Evolutionary conservation across 257 asterid species (phyloP), one percentile per base, ranked within the genome.

Genomic region (Solanum gandarillasii): DNA sequence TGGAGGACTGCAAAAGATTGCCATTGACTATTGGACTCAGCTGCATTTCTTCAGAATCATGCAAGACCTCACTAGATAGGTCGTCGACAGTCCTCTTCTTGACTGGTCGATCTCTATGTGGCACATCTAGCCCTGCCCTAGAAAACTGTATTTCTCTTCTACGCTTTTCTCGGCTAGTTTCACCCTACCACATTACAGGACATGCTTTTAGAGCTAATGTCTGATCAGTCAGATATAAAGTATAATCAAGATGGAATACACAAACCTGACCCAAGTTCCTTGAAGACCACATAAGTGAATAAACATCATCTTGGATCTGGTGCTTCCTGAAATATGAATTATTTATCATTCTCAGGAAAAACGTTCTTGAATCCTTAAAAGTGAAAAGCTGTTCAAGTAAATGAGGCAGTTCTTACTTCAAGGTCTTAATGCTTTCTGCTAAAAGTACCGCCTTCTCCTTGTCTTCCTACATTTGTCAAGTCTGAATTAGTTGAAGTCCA

Each of bases 231-330:
- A 58, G 32, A 38, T 84, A 67, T 86, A 52, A 76, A 70, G 73
- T 12, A 86, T 35, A 25, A 78, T 83, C 38, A 13, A 36, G 23
- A 87, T 73, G 52, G 91, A 52, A 25, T 84, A 86, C 41, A 88
- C 93, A 89, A 85, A 95, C 99, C 98, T 94, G 98, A 25, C 98
- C 98, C 94, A 97, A 89, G 90, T 93, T 95, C 89, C 95, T 90
- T 12, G 99, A 95, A 88, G 99, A 97, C 95, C 94, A 91, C 98
- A 97, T 91, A 87, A 97, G 98, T 38, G 99, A 92, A 93, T 91
- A 93, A n/a, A 91, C 89, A 88, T 92, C 93, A 11, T 95, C 98
- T 70, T 71, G 90, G 88, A 97, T 89, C 94, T 92, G 94, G 91
- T 95, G 94, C 91, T 94, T 95, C 96, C 99, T 95, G 92, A 89